Base-by-base conservation (phyloP, 805 yeast genomes). In the Yarrowia divulgata region DNA sequence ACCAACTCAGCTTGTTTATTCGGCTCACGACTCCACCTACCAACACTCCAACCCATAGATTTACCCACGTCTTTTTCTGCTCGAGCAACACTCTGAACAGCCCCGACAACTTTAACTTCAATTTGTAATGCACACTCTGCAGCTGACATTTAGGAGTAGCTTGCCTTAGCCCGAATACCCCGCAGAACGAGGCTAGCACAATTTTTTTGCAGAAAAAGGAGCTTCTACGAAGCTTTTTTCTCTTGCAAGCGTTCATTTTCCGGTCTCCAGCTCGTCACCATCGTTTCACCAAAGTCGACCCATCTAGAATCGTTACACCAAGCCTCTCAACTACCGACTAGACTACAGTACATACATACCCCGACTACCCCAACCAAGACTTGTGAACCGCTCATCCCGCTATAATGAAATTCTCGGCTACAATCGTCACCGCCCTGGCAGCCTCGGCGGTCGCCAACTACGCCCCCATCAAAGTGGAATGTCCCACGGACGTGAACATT, bases 391-490 rank as follows among this genome's bases (percentile, higher is more conserved):
- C 13, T 39, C 13, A 12, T 8, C 14, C 37, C 13, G 9, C 10
- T 18, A 9, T 8, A 8, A 63, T 63, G 68, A 63, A 63, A n/a
- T n/a, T 63, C n/a, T 63, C 68, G 37, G 23, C 48, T 7, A 40
- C 57, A 8, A 12, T 63, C 8, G 1, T 48, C 4, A 12, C 68
- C 16, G 46, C 48, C 18, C 48, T 63, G 37, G 68, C 37, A 3
- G 52, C 52, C 13, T 48, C 68, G 8, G 68, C 57, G 10, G 14
- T 43, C 5, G 68, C 68, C 23, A 63, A 49, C 14, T 85, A 85
- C 71, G 85, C 85, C 0, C 87, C 87, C 0, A 81, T 80, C 5
- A 68, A 74, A 6, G 79, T 81, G 10, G 71, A 72, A 8, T 85
- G 87, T 70, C 87, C 87, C 1, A 29, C 63, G 32, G 70, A 72